These are phyloP conservation scores for Skeletonema potamos DNA, from an alignment of 108 stramenopile species.

Conservation along the genomic window DNA sequence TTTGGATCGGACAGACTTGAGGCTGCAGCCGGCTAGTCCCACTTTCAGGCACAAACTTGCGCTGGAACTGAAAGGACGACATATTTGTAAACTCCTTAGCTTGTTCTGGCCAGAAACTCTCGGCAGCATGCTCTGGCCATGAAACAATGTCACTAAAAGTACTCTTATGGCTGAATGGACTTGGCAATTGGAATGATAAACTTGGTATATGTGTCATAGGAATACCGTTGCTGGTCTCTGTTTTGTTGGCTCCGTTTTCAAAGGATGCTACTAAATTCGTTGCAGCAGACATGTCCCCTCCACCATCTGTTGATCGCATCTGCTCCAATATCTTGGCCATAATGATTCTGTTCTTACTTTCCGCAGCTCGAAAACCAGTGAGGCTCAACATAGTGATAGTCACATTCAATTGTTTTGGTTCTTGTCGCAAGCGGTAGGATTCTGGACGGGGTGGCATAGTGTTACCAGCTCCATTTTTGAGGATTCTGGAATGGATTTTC, in stretches of 20 bases:
- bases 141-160: conserved; percentile 4
- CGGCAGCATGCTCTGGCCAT: conserved; percentile 9
- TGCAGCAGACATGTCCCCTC: background rate
- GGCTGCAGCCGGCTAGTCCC: conserved; percentile 1
- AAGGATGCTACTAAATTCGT: background rate
- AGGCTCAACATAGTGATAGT: conserved; percentile 13
- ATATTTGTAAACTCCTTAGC: background rate
- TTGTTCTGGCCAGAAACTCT: background rate
- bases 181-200: conserved; percentile 17
- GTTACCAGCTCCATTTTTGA: background rate
- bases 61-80: conserved; percentile 17
- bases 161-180: background rate
- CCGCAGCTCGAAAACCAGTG: conserved; percentile 13
- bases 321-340: background rate
- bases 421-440: background rate
- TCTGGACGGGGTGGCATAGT: background rate
- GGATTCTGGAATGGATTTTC: background rate
- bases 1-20: conserved; percentile 16
- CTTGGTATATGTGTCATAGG: conserved; percentile 12
- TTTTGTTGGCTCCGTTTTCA: background rate
- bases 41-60: background rate
- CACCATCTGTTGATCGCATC: background rate
- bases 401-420: conserved; percentile 8
- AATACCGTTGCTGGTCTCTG: background rate
- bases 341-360: conserved; percentile 3